These are phyloP conservation scores for Pythium utonaiense DNA, from an alignment of 352 stramenopile genomes.

Conservation along the genomic window DNA sequence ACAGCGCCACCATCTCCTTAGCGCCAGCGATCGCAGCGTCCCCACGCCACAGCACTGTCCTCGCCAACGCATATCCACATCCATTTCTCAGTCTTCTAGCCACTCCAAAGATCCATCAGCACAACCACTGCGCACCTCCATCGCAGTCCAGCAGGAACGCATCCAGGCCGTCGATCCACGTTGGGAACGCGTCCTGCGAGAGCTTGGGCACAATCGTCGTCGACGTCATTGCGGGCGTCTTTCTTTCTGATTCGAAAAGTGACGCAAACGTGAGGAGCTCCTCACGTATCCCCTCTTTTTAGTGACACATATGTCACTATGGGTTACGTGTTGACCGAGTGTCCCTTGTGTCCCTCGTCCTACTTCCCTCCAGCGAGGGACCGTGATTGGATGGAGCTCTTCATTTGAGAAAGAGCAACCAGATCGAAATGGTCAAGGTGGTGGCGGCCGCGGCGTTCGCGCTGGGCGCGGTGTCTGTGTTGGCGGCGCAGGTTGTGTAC, in stretches of 20 bases:
- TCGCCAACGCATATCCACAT: background rate
- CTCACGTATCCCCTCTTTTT: background rate
- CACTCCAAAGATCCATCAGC: background rate
- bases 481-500: constrained; percentile 46
- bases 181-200: constrained; percentile 1
- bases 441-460: constrained; percentile 44
- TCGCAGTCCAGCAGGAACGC: constrained; percentile 84
- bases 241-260: constrained; percentile 1
- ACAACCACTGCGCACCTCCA: constrained; percentile 46
- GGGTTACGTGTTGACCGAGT: too few relatives aligned
- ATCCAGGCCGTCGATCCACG: constrained; percentile 62
- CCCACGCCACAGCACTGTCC: constrained; percentile 36
- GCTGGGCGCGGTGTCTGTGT: constrained; percentile 40
- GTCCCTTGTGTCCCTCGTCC: background rate
- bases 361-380: background rate
- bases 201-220: constrained; percentile 5
- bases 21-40: constrained; percentile 58
- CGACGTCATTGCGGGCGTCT: constrained; percentile 37
- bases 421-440: constrained; percentile 53
- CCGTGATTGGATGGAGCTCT: background rate
- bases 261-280: background rate
- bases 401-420: background rate
- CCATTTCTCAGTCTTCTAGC: background rate
- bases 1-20: constrained; percentile 55
- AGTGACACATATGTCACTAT: constrained; percentile 12